phyloP scores from a whole-genome alignment of 768 basidiomycete species.

The Grammothele lineata region DNA sequence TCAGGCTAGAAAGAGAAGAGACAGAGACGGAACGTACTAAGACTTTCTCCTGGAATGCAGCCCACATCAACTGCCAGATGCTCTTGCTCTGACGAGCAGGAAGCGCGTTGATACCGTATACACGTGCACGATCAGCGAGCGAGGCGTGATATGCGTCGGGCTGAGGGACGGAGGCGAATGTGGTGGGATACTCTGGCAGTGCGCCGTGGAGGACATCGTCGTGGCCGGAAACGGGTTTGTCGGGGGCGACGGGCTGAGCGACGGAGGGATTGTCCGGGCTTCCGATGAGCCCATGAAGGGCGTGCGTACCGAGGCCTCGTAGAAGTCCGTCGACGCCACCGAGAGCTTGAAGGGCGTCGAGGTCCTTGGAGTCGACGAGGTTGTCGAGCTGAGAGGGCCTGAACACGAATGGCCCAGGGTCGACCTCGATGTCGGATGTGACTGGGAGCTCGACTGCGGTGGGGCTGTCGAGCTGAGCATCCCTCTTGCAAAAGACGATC shows the following conservation, averaged over 20 bases:
- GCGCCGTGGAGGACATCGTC: too few relatives aligned
- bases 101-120: conserved; percentile 51
- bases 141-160: conserved; percentile 27
- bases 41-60: conserved; percentile 60
- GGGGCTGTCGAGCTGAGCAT: too few relatives aligned
- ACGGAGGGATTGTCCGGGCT: too few relatives aligned
- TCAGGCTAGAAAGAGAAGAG: too few relatives aligned
- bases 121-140: conserved; percentile 40
- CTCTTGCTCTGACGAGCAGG: conserved; percentile 45
- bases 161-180: conserved; percentile 1
- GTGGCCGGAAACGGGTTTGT: not conserved
- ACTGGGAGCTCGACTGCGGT: too few relatives aligned
- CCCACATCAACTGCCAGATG: conserved; percentile 52
- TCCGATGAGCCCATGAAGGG: conserved; percentile 38
- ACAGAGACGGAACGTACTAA: conserved; percentile 38
- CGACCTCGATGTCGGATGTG: conserved; percentile 36
- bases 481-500: too few relatives aligned
- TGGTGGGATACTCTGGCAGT: too few relatives aligned
- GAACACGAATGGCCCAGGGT: conserved; percentile 70
- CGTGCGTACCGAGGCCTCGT: conserved; percentile 67
- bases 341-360: conserved; percentile 57
- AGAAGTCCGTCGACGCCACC: conserved; percentile 72
- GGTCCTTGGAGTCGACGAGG: conserved; percentile 84
- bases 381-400: conserved; percentile 74
- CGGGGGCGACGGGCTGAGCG: not conserved